Evolutionary conservation across 345 rosid species (phyloP).

Genomic region (Bruguiera parviflora): DNA sequence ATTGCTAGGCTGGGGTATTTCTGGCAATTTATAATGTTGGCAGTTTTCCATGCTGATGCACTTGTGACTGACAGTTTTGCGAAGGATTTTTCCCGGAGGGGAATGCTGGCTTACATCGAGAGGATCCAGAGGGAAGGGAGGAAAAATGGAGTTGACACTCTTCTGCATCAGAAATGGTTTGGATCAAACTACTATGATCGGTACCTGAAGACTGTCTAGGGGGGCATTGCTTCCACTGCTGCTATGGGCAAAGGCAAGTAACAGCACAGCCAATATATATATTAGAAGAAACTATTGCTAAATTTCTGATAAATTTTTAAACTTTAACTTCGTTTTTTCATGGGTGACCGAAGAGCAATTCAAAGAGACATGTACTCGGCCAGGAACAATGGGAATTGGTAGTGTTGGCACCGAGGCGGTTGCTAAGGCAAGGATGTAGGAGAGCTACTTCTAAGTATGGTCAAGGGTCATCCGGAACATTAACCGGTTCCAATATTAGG

Average conservation of each 20-base stretch:
- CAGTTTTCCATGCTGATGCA: constrained; percentile 92
- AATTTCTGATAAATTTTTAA: neutral
- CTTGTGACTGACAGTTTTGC: constrained; percentile 83
- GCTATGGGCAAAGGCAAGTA: constrained; percentile 94
- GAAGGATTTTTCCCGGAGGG: constrained; percentile 68
- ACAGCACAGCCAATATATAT: too few relatives aligned
- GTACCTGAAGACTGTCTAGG: constrained; percentile 85
- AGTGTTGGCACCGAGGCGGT: constrained; percentile 47
- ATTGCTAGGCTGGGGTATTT: constrained; percentile 78
- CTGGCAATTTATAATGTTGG: constrained; percentile 97
- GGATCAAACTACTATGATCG: constrained; percentile 89
- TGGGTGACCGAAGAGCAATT: constrained; percentile 98
- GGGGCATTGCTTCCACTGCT: constrained; percentile 95
- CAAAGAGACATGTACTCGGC: constrained; percentile 82
- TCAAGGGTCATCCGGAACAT: neutral
- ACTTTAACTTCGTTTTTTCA: constrained; percentile 12
- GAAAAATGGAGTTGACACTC: constrained; percentile 86
- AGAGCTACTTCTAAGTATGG: constrained; percentile 5
- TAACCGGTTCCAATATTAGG: too few relatives aligned
- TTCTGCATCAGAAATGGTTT: constrained; percentile 98
- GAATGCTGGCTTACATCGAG: constrained; percentile 96
- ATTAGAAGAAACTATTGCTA: neutral
- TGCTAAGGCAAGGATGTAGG: constrained; percentile 80
- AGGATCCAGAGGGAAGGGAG: constrained; percentile 96
- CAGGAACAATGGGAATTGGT: constrained; percentile 48